phyloP scores from a whole-genome alignment of 352 stramenopile genomes.

The Phytophthora palmivora region DNA sequence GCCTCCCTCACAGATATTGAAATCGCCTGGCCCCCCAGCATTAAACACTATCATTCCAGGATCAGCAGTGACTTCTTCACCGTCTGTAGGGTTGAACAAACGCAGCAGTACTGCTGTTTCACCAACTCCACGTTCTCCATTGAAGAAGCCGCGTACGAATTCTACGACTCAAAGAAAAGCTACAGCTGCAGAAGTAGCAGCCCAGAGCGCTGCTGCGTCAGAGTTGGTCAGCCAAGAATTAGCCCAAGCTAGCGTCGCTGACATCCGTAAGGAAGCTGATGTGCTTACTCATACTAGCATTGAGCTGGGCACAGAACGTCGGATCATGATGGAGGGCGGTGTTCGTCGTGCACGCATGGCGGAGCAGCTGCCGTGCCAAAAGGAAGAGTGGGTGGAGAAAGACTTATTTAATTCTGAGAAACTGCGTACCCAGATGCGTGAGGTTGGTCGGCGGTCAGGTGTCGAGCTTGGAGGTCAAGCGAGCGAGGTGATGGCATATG shows the following conservation, averaged over 20 bases:
- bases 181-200: slow-evolving; percentile 39
- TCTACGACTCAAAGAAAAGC: slow-evolving; percentile 41
- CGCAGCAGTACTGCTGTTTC: slow-evolving; percentile 59
- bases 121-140: slow-evolving; percentile 74
- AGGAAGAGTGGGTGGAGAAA: slow-evolving; percentile 82
- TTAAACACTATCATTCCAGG: slow-evolving; percentile 15
- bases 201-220: slow-evolving; percentile 27
- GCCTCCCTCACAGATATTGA: slow-evolving; percentile 32
- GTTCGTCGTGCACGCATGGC: slow-evolving; percentile 40
- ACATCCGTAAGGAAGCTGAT: slow-evolving; percentile 86
- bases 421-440: slow-evolving; percentile 65
- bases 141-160: slow-evolving; percentile 75
- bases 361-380: slow-evolving; percentile 70
- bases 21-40: slow-evolving; percentile 10
- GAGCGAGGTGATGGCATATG: slow-evolving; percentile 85
- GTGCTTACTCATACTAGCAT: slow-evolving; percentile 87
- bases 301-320: slow-evolving; percentile 73
- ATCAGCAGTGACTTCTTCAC: slow-evolving; percentile 40
- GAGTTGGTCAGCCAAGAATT: slow-evolving; percentile 62
- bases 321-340: slow-evolving; percentile 78
- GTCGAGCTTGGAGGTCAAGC: slow-evolving; percentile 63
- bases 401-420: slow-evolving; percentile 83
- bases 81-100: slow-evolving; percentile 54
- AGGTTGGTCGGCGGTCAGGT: slow-evolving; percentile 52
- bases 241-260: slow-evolving; percentile 62